phyloP scores from a whole-genome alignment of 768 basidiomycete genomes.

The Clathrus columnatus region DNA sequence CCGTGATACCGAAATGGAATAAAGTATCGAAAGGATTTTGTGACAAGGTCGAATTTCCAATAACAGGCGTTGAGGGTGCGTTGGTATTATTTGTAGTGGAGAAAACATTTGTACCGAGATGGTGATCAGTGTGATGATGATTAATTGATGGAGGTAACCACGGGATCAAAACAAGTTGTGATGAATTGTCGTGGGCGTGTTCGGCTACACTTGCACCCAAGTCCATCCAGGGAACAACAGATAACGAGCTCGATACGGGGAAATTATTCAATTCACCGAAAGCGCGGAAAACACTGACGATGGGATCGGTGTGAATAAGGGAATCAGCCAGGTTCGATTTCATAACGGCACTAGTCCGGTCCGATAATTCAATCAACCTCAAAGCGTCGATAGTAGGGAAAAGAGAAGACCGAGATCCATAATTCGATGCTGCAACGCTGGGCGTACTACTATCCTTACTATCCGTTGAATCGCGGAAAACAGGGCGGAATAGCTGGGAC shows the following conservation, averaged over 20 bases:
- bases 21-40: conserved; percentile 68
- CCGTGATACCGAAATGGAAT: conserved; percentile 33
- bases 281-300: conserved; percentile 66
- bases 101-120: conserved; percentile 12
- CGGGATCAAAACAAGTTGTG: conserved; percentile 75
- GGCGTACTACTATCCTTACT: not conserved
- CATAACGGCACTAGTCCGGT: conserved; percentile 59
- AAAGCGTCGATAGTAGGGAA: conserved; percentile 54
- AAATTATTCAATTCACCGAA: conserved; percentile 62
- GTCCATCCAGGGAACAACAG: conserved; percentile 29
- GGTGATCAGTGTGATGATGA: conserved; percentile 9
- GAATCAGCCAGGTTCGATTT: conserved; percentile 50
- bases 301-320: conserved; percentile 61
- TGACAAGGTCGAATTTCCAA: conserved; percentile 20
- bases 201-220: conserved; percentile 51
- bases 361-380: conserved; percentile 76
- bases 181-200: conserved; percentile 46
- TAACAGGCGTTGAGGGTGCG: conserved; percentile 10
- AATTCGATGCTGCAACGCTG: not conserved
- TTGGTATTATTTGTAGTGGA: conserved; percentile 3
- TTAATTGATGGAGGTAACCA: conserved; percentile 49
- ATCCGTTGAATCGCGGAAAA: not conserved
- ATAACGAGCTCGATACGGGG: conserved; percentile 27
- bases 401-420: not conserved
- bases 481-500: conserved; percentile 65